Conservation (phyloP, 2,329 filamentous ascomycete genomes). For the Parafenestella ontariensis region DNA sequence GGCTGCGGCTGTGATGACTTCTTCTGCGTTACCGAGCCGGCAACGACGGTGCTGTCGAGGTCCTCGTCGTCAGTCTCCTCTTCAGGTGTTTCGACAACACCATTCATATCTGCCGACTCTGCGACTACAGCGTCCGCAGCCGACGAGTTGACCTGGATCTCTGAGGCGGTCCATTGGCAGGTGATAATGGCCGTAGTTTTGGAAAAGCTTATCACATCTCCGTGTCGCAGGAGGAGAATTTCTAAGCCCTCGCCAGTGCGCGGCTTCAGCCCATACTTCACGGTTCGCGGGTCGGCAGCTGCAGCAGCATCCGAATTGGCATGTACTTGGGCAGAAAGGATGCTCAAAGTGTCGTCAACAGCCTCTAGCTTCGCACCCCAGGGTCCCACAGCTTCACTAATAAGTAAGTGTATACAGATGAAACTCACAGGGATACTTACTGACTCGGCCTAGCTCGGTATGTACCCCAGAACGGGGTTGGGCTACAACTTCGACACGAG, state of each 20-base stretch:
- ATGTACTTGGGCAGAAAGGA: conserved; percentile 20
- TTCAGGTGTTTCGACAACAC: conserved; percentile 14
- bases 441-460: conserved; percentile 23
- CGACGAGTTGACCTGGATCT: conserved; percentile 44
- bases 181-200: conserved; percentile 11
- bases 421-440: conserved; percentile 11
- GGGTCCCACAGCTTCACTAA: conserved; percentile 19
- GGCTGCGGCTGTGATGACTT: conserved; percentile 17
- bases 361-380: conserved; percentile 38
- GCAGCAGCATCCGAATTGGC: background rate
- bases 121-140: conserved; percentile 19
- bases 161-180: conserved; percentile 24
- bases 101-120: conserved; percentile 2
- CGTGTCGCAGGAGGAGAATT: conserved; percentile 37
- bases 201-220: conserved; percentile 31
- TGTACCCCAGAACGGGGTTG: background rate
- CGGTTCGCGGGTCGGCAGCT: conserved; percentile 6
- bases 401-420: background rate
- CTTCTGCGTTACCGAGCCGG: conserved; percentile 21
- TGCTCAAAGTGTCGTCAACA: conserved; percentile 18
- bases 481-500: conserved; percentile 5
- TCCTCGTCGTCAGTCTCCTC: conserved; percentile 38
- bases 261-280: conserved; percentile 30
- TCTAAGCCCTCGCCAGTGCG: conserved; percentile 21
- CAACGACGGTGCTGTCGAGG: conserved; percentile 24